Evolutionary conservation across 805 yeast genomes (phyloP), one percentile per base, ranked within the genome.

Genomic region (Danielozyma ontarioensis): DNA sequence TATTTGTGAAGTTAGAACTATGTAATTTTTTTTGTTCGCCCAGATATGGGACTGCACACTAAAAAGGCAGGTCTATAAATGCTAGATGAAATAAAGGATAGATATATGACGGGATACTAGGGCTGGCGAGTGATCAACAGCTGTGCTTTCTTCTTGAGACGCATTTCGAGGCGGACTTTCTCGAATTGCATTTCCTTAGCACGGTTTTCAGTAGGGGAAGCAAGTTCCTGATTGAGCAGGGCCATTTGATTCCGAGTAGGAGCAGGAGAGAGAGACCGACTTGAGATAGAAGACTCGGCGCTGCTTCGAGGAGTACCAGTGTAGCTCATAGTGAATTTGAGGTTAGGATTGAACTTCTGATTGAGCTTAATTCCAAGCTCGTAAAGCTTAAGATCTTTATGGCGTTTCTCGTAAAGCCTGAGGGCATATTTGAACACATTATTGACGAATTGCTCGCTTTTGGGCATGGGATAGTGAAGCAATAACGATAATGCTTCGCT

Each of bases 391-490:
- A 62, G 43, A 40, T 68, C 68, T 19, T 61, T 48, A 31, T 57
- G 60, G 32, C 57, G 53, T n/a, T 48, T 28, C 21, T 53, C 53
- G 29, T 50, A 53, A 17, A 71, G 44, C 33, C 51, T 51, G 32
- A 55, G 41, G 4, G 73, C 57, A 34, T 66, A 60, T 24, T 52
- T 57, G 34, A 59, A 54, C 6, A 66, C 36, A 10, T 48, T 48
- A 11, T 43, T 45, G 6, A 57, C 40, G n/a, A 45, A 24, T 24
- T 43, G 50, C 12, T 40, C 31, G 4, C 42, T 26, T n/a, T n/a
- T n/a, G n/a, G n/a, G n/a, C n/a, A 57, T 50, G 3, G 79, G 80
- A 44, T 71, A 74, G 47, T 73, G 80, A 18, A 75, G 53, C 5
- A 75, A 50, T 13, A 73, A 45, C 22, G 68, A 65, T 21, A 75